Conservation (phyloP, 352 stramenopile genomes). For the Phytophthora foliorum region DNA sequence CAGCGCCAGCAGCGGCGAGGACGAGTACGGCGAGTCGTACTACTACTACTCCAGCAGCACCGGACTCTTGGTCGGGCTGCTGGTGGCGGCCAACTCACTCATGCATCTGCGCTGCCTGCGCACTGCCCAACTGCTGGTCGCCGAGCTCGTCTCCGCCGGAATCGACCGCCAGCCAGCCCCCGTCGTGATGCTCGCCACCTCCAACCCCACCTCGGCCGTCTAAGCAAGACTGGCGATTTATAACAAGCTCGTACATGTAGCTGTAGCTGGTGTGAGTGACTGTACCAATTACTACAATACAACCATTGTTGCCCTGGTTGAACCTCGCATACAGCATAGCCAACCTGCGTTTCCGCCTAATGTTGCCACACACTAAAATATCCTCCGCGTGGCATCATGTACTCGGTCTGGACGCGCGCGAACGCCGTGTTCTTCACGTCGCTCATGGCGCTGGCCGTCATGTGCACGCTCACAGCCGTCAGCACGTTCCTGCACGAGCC, state of each 20-base stretch:
- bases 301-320: background rate
- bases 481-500: slow-evolving; percentile 78
- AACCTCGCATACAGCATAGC: background rate
- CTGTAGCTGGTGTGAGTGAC: slow-evolving; percentile 20
- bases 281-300: slow-evolving; percentile 33
- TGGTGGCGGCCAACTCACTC: slow-evolving; percentile 65
- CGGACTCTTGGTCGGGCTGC: slow-evolving; percentile 57
- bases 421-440: slow-evolving; percentile 89
- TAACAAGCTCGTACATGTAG: background rate
- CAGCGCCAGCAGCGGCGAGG: slow-evolving; percentile 29
- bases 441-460: slow-evolving; percentile 76
- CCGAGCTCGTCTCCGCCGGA: slow-evolving; percentile 40
- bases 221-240: slow-evolving; percentile 21
- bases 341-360: background rate
- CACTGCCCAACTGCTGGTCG: slow-evolving; percentile 38
- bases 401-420: slow-evolving; percentile 88
- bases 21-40: slow-evolving; percentile 31
- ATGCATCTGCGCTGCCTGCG: slow-evolving; percentile 69
- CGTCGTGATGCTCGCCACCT: slow-evolving; percentile 29
- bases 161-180: slow-evolving; percentile 26
- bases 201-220: slow-evolving; percentile 30
- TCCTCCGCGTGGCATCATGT: slow-evolving; percentile 57
- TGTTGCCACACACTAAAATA: slow-evolving; percentile 26
- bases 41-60: slow-evolving; percentile 52
- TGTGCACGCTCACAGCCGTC: slow-evolving; percentile 79